A percentile compares a stretch with the other conserved stretches of the same genome.
phyloP scores from a whole-genome alignment of 2,329 filamentous ascomycete genomes.

The Tolypocladium ovalisporum region DNA sequence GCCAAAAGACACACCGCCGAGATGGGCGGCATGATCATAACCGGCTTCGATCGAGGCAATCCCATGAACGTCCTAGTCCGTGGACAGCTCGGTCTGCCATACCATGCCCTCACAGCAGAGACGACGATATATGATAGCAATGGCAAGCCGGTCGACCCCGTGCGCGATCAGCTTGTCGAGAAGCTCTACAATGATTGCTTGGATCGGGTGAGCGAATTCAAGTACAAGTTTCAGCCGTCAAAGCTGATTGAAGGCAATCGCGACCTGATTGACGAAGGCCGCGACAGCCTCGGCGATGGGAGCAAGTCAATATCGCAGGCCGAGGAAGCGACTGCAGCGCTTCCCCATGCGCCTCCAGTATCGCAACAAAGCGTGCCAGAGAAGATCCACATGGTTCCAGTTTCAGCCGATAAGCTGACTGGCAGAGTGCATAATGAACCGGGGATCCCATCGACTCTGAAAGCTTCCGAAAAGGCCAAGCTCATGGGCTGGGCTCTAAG shows the following conservation, averaged over 20 bases:
- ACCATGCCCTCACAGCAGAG: slow-evolving; percentile 67
- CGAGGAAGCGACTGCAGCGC: slow-evolving; percentile 57
- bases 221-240: slow-evolving; percentile 60
- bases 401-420: slow-evolving; percentile 58
- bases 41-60: slow-evolving; percentile 91
- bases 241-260: slow-evolving; percentile 74
- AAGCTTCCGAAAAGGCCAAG: slow-evolving; percentile 66
- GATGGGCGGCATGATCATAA: slow-evolving; percentile 97
- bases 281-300: slow-evolving; percentile 62
- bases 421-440: slow-evolving; percentile 63
- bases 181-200: slow-evolving; percentile 91
- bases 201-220: slow-evolving; percentile 83
- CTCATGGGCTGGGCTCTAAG: slow-evolving; percentile 75
- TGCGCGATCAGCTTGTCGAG: slow-evolving; percentile 74
- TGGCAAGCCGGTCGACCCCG: slow-evolving; percentile 65
- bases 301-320: slow-evolving; percentile 58
- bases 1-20: slow-evolving; percentile 69
- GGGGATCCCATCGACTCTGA: slow-evolving; percentile 56
- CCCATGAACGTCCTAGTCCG: slow-evolving; percentile 85
- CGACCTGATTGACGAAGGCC: slow-evolving; percentile 69
- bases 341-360: slow-evolving; percentile 43
- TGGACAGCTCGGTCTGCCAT: slow-evolving; percentile 78
- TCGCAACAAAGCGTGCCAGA: slow-evolving; percentile 42
- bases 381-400: slow-evolving; percentile 46
- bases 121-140: slow-evolving; percentile 85